Evolutionary conservation across 2,329 filamentous ascomycete genomes (phyloP), one percentile per base, ranked within the genome.

Genomic region (Pseudofabraea citricarpa): DNA sequence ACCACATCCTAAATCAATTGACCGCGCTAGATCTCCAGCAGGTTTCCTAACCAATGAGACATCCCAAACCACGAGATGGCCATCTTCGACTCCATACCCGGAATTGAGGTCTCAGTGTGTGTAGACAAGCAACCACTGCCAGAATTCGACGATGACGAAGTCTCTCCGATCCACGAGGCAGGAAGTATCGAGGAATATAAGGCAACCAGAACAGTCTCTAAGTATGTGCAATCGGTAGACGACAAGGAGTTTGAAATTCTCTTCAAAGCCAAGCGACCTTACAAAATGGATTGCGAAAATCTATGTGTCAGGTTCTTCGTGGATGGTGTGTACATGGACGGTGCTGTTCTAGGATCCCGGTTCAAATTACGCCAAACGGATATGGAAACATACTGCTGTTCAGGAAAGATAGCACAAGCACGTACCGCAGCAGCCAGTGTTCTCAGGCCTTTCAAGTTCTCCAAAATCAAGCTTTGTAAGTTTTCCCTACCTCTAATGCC

Each of bases 381-480:
- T 2, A 9, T 49, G 3, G 10, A 29, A 16, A 13, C 6, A 10
- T 19, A 4, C 21, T 5, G 6, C 9, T 45, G 19, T 46, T 43
- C n/a, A 31, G 37, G 12, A 45, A 40, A 2, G 47, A 47, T 21
- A 45, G 45, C 3, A 9, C 8, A 31, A 15, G 6, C 15, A n/a
- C 10, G 12, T 6, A 6, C 26, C 15, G 26, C 26, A 29, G 26
- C 10, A 29, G 15, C 4, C 3, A 3, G n/a, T 6, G 24, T 21
- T 13, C 7, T 32, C 6, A 49, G 37, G 16, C 38, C 35, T 0
- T 51, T 56, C 16, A 39, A 13, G 4, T 52, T 53, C 24, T 10
- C 31, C 4, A 40, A 45, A 40, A 38, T 55, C 23, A 36, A 48
- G n/a, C 46, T 36, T 0, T 45, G 50, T 51, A 27, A 36, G 46